Evolutionary conservation across 345 rosid species (phyloP), one percentile per base, ranked within the genome.

Genomic region (Citrus trifoliata): DNA sequence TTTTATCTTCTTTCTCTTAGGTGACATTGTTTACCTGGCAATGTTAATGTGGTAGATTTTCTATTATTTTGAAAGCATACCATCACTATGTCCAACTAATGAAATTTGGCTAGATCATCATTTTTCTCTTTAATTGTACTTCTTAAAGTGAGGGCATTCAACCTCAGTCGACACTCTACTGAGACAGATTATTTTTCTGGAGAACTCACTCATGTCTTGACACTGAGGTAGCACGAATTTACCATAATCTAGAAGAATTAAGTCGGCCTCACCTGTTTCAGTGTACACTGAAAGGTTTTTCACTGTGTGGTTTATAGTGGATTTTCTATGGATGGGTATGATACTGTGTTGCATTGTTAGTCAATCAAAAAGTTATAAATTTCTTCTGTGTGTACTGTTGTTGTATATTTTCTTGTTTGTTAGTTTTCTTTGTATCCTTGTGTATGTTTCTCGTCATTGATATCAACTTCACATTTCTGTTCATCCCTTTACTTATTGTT

Each of bases 401-500:
- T 48, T 71, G 22, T 5, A 14, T 38, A 10, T 27, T 42, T 18
- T 74, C 10, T 37, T 18, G 19, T n/a, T 37, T 59, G n/a, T 37
- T 61, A 10, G 33, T 12, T 42, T 27, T 14, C 33, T 42, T 63
- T 42, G 56, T 27, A 40, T 37, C n/a, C 2, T 18, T 24, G 9
- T 55, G 63, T 69, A 61, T 38, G 6, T 71, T 65, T 61, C 19
- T 62, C 8, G 60, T 35, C 74, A 51, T 27, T 68, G 48, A 69
- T 66, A 28, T 42, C 33, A 21, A 19, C 68, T 61, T 33, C 55
- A 42, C 56, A 48, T 65, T 16, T 21, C 22, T 10, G 59, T n/a
- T 78, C 37, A 22, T 10, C 67, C 67, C 56, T 64, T 7, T 68
- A 19, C 73, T 75, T 78, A 56, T 62, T 63, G 27, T 48, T 82